Evolutionary conservation across 257 asterid genomes (phyloP).

Genomic region (Solanum chilense): DNA sequence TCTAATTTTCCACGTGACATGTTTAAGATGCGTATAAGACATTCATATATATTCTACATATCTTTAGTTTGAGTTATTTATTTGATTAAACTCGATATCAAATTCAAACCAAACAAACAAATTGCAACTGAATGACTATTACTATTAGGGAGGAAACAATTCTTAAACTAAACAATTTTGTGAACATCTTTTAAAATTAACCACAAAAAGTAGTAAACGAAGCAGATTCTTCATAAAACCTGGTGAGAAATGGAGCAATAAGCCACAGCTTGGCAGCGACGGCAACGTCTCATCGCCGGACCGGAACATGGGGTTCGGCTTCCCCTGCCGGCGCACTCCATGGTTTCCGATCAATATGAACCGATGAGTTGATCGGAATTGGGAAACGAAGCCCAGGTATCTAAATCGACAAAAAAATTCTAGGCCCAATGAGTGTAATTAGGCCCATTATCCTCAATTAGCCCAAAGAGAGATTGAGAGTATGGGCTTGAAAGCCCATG

Average conservation of each 20-base stretch:
- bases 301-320: constrained; percentile 64
- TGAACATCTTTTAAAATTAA: not conserved
- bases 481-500: not conserved
- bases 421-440: not conserved
- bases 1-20: not conserved
- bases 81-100: not conserved
- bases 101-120: not conserved
- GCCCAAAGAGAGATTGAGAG: not conserved
- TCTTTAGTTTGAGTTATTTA: not conserved
- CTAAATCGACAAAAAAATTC: not conserved
- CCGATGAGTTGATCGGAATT: not conserved
- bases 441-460: not conserved
- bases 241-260: constrained; percentile 91
- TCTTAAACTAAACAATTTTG: not conserved
- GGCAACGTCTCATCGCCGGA: constrained; percentile 55
- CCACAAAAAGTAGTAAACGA: not conserved
- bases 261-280: constrained; percentile 68
- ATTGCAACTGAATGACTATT: not conserved
- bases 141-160: not conserved
- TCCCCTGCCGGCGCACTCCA: constrained; percentile 94
- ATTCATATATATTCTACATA: not conserved
- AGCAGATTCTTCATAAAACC: constrained; percentile 16
- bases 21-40: not conserved
- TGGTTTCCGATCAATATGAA: not conserved
- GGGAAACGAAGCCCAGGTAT: not conserved